Conservation (phyloP, 169 alveolate species). For the Neospora caninum region DNA sequence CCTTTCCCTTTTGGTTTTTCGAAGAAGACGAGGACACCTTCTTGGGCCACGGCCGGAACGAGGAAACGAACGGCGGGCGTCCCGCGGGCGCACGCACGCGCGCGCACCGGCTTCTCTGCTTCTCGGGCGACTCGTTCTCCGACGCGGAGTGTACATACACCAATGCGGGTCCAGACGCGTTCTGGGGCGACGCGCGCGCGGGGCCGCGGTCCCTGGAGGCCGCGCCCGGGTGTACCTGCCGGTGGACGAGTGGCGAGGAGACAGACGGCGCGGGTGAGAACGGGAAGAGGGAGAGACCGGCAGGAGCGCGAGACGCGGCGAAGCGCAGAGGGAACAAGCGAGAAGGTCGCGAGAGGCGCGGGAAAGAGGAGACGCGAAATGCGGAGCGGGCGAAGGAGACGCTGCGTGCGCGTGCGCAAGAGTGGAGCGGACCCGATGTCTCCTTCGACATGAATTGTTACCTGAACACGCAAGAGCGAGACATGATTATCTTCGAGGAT, state of each 20-base stretch:
- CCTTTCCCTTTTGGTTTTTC: not conserved
- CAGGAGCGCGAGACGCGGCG: no score
- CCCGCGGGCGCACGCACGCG: not conserved
- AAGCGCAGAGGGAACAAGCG: not conserved
- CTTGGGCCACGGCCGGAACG: not conserved
- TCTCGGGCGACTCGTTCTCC: not conserved
- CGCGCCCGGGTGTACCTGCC: not conserved
- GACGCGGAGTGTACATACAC: conserved; percentile 21
- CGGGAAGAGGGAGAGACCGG: not conserved
- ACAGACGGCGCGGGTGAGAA: not conserved
- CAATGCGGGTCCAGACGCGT: not conserved
- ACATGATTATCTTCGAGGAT: conserved; percentile 42
- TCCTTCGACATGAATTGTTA: conserved; percentile 7
- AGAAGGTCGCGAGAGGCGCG: not conserved
- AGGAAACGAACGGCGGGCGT: not conserved
- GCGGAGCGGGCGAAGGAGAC: not conserved
- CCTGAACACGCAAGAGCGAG: conserved; percentile 39
- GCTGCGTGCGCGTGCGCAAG: not conserved
- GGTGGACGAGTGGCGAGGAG: not conserved
- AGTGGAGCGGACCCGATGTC: not conserved
- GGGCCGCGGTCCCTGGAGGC: not conserved
- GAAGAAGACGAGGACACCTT: not conserved
- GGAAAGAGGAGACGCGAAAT: not conserved
- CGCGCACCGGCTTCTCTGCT: no score
- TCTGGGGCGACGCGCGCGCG: not conserved